These are phyloP conservation scores for Chaetoscypha palmicola DNA, from an alignment of 2,329 filamentous ascomycete species.

Conservation along the genomic window DNA sequence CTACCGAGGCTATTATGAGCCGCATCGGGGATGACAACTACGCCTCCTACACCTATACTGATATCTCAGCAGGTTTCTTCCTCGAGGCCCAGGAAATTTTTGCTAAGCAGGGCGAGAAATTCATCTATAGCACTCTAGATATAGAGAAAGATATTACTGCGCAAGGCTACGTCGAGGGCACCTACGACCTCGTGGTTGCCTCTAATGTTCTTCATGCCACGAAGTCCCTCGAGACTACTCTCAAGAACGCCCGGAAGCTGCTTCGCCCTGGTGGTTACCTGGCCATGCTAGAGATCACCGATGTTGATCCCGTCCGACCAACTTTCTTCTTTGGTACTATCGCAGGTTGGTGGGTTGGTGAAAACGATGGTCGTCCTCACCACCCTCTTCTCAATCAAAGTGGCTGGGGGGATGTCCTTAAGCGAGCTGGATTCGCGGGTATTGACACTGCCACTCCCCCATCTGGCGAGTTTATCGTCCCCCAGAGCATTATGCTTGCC, in stretches of 20 bases:
- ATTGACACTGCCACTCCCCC: conserved; percentile 20
- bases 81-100: conserved; percentile 29
- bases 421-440: conserved; percentile 27
- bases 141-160: conserved; percentile 22
- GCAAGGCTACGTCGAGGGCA: conserved; percentile 30
- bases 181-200: conserved; percentile 36
- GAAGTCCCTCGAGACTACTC: conserved; percentile 19
- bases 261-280: conserved; percentile 41
- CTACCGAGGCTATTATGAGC: conserved; percentile 27
- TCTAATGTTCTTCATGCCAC: conserved; percentile 36
- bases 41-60: conserved; percentile 39
- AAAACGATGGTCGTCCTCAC: conserved; percentile 5
- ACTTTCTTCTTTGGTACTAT: neutral
- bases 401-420: conserved; percentile 23
- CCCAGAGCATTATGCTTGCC: too few relatives aligned
- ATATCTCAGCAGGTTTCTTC: conserved; percentile 38
- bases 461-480: too few relatives aligned
- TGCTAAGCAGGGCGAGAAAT: conserved; percentile 15
- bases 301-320: neutral
- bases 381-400: neutral
- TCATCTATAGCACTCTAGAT: conserved; percentile 33
- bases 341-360: conserved; percentile 12
- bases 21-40: conserved; percentile 29
- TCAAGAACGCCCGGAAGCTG: conserved; percentile 31
- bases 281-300: conserved; percentile 34